Percentiles rank a stretch among this genome's conserved stretches.
phyloP scores from a whole-genome alignment of 139 green algal species.

The Eudorina sp. region DNA sequence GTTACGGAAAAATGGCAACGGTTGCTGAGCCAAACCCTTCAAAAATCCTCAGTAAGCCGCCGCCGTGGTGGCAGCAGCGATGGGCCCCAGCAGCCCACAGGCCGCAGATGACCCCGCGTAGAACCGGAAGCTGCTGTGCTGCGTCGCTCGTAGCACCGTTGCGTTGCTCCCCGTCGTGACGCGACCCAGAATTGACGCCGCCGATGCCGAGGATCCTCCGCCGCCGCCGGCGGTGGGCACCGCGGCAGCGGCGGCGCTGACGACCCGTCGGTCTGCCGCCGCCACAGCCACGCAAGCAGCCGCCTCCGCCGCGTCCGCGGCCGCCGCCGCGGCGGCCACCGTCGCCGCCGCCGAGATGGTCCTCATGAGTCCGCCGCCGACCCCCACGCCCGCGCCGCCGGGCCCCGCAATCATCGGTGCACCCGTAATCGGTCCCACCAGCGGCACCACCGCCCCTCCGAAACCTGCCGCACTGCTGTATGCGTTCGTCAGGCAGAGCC shows the following conservation, averaged over 20 bases:
- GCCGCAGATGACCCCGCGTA: neutral
- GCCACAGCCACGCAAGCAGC: neutral
- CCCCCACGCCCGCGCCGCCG: neutral
- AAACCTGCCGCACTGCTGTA: no score
- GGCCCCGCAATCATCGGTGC: neutral
- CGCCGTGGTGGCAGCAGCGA: neutral
- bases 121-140: conserved; percentile 7
- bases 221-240: no score
- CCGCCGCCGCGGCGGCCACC: neutral
- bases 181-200: no score
- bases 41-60: neutral
- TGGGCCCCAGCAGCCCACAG: neutral
- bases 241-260: no score
- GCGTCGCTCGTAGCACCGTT: neutral
- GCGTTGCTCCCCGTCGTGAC: no score
- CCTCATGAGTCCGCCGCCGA: neutral
- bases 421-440: no score
- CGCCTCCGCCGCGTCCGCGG: neutral
- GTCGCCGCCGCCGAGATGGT: conserved; percentile 33
- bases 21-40: no score
- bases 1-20: no score
- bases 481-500: neutral
- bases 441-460: no score
- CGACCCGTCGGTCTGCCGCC: no score
- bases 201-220: no score